Conservation (phyloP, 192 early-diverging fungal species). For the Coemansia sp. region DNA sequence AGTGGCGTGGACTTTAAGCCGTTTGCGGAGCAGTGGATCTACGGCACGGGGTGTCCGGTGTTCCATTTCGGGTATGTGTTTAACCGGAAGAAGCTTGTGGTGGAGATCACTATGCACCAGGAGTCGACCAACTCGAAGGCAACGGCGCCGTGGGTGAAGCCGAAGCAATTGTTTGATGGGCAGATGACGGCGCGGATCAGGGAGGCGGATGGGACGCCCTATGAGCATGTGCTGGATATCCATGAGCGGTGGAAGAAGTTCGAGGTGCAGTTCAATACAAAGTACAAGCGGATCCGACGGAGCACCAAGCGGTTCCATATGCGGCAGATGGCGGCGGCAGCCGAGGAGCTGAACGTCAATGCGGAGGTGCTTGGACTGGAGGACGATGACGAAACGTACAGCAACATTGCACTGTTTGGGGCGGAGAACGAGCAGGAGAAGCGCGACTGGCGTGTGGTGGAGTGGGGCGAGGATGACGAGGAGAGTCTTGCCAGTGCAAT, state of each 20-base stretch:
- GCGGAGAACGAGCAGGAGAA: constrained; percentile 63
- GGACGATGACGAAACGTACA: constrained; percentile 47
- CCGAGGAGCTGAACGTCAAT: constrained; percentile 57
- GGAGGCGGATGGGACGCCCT: constrained; percentile 80
- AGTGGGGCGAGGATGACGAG: constrained; percentile 82
- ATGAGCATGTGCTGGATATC: constrained; percentile 83
- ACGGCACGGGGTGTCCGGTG: constrained; percentile 85
- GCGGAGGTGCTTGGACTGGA: constrained; percentile 46
- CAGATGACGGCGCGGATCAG: constrained; percentile 74
- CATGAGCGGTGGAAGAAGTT: constrained; percentile 71
- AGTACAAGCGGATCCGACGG: constrained; percentile 93
- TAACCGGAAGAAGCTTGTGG: constrained; percentile 94
- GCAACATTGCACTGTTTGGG: constrained; percentile 54
- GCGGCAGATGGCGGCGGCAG: constrained; percentile 69
- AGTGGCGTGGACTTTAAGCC: constrained; percentile 77
- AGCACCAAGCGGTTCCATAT: constrained; percentile 73
- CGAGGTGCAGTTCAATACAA: constrained; percentile 95
- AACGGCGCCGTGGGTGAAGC: constrained; percentile 43
- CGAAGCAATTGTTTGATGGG: constrained; percentile 55
- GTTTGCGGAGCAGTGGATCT: constrained; percentile 95
- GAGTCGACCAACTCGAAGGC: constrained; percentile 62
- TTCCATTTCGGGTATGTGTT: constrained; percentile 82
- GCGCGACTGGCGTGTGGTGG: constrained; percentile 69
- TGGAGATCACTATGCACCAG: constrained; percentile 85
- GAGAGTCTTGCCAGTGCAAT: constrained; percentile 59